These are phyloP conservation scores for Striga hermonthica DNA, from an alignment of 305 asterid genomes.

Conservation along the genomic window DNA sequence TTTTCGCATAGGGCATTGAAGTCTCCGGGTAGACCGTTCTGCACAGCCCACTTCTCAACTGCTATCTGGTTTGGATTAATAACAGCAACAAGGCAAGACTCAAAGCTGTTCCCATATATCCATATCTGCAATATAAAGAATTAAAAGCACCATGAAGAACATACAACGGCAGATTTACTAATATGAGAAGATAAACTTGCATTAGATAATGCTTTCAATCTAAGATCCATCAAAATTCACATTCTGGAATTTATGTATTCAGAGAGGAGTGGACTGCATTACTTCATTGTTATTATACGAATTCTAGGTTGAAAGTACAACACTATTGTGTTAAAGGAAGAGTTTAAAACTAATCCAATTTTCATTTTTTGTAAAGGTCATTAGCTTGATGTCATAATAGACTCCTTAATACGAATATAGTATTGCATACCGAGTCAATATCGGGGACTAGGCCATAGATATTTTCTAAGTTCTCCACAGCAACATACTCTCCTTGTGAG, in stretches of 20 bases:
- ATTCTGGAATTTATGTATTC: background rate
- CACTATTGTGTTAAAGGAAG: constrained; percentile 7
- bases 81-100: constrained; percentile 79
- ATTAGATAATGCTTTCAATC: background rate
- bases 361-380: background rate
- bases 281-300: background rate
- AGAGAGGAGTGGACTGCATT: background rate
- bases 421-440: constrained; percentile 65
- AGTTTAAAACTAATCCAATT: background rate
- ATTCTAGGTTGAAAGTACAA: background rate
- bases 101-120: constrained; percentile 91
- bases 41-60: constrained; percentile 71
- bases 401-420: background rate
- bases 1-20: constrained; percentile 63
- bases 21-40: constrained; percentile 64
- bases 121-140: constrained; percentile 59
- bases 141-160: constrained; percentile 14
- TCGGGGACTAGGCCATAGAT: constrained; percentile 56
- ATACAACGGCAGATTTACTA: constrained; percentile 8
- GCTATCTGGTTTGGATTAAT: constrained; percentile 66
- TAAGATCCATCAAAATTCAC: constrained; percentile 23
- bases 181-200: constrained; percentile 13
- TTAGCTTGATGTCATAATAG: constrained; percentile 18
- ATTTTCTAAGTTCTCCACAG: constrained; percentile 93
- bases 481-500: constrained; percentile 97